phyloP scores from a whole-genome alignment of 148 eudicot genomes.

The Diospyros lotus region DNA sequence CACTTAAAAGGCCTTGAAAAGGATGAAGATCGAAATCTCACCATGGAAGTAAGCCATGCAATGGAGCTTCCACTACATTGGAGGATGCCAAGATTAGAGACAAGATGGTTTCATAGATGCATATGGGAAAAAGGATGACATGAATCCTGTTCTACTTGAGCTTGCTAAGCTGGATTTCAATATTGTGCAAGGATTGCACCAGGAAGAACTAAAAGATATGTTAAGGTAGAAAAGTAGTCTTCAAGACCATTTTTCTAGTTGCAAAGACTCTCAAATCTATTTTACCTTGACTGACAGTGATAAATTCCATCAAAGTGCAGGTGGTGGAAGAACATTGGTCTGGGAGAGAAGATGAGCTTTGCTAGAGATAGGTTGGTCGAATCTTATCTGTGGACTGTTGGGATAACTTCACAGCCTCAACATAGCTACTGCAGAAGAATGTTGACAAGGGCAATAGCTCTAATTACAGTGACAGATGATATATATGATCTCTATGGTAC shows the following conservation, averaged over 20 bases:
- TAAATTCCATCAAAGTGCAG: neutral
- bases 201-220: neutral
- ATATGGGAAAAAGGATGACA: neutral
- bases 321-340: constrained; percentile 5
- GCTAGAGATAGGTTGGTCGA: neutral
- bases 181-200: constrained; percentile 7
- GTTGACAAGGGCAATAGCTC: neutral
- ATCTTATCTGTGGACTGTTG: neutral
- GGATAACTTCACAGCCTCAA: neutral
- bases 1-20: neutral
- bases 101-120: constrained; percentile 12
- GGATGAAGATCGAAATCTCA: neutral
- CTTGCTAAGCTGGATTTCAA: constrained; percentile 13
- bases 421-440: neutral
- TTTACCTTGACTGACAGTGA: too few species aligned
- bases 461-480: neutral
- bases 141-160: neutral
- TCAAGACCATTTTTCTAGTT: too few species aligned
- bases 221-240: neutral
- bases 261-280: too few species aligned
- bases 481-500: neutral
- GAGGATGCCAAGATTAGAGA: constrained; percentile 13
- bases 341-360: constrained; percentile 9
- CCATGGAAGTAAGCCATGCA: neutral
- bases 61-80: constrained; percentile 15